Evolutionary conservation across 257 asterid genomes (phyloP).

Genomic region (Agastache rugosa): DNA sequence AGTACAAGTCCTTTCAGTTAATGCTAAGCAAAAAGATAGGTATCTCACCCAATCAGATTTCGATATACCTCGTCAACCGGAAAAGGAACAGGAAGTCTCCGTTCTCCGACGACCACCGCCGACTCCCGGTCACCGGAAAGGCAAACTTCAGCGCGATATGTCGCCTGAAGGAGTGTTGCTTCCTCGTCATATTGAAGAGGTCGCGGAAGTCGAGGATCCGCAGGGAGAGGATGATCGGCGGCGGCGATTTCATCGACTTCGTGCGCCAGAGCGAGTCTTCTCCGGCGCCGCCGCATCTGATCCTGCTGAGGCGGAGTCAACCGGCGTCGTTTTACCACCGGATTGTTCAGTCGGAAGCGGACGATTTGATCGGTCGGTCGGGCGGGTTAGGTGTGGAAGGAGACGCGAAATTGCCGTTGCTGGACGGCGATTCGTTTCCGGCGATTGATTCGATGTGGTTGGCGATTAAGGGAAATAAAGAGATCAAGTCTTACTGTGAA

Average conservation of each 20-base stretch:
- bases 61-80: conserved; percentile 68
- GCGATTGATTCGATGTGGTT: conserved; percentile 7
- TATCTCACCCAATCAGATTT: conserved; percentile 84
- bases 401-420: neutral
- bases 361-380: conserved; percentile 47
- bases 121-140: conserved; percentile 73
- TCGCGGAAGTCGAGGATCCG: conserved; percentile 68
- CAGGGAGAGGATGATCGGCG: conserved; percentile 45
- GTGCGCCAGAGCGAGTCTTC: conserved; percentile 36
- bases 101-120: conserved; percentile 54
- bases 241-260: conserved; percentile 39
- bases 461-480: neutral
- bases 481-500: conserved; percentile 45
- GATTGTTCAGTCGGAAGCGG: conserved; percentile 43
- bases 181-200: conserved; percentile 77
- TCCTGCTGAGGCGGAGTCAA: conserved; percentile 64
- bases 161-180: conserved; percentile 56
- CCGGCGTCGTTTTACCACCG: conserved; percentile 47
- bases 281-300: conserved; percentile 46
- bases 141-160: conserved; percentile 62
- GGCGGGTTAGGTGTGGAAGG: conserved; percentile 3
- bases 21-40: conserved; percentile 82
- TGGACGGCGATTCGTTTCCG: neutral
- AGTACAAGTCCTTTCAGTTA: conserved; percentile 75
- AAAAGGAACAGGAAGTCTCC: conserved; percentile 36